These are phyloP conservation scores for Suillus brevipes DNA, from an alignment of 768 basidiomycete genomes.

Conservation along the genomic window DNA sequence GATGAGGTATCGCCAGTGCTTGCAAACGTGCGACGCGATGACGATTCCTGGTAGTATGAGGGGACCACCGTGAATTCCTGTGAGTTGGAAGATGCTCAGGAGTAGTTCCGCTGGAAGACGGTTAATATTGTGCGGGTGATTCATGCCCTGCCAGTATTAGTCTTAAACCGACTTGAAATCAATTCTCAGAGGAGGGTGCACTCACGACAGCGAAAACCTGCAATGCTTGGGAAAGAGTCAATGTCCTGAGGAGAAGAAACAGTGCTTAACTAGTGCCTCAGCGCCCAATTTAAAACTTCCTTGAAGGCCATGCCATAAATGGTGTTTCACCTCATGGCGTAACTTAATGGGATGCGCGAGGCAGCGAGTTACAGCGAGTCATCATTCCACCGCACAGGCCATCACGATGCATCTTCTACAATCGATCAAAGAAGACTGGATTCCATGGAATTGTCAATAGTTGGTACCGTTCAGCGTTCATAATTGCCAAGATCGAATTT, in stretches of 20 bases:
- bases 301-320: conserved; percentile 2
- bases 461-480: not conserved
- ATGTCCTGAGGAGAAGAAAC: not conserved
- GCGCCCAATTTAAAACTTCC: conserved; percentile 3
- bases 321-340: not conserved
- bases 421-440: not conserved
- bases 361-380: not conserved
- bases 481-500: not conserved
- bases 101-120: not conserved
- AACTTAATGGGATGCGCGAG: not conserved
- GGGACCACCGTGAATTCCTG: not conserved
- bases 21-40: conserved; percentile 59
- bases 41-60: not conserved
- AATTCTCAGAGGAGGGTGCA: not conserved
- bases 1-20: conserved; percentile 55
- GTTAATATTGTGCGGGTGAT: not conserved
- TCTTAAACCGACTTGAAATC: not conserved
- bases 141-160: not conserved
- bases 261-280: not conserved
- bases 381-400: not conserved
- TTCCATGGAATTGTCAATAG: not conserved
- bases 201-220: not conserved
- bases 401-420: not conserved
- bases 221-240: not conserved
- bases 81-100: not conserved